These are phyloP conservation scores for Aspergillus uvarum DNA, from an alignment of 2,329 filamentous ascomycete species.

Conservation along the genomic window DNA sequence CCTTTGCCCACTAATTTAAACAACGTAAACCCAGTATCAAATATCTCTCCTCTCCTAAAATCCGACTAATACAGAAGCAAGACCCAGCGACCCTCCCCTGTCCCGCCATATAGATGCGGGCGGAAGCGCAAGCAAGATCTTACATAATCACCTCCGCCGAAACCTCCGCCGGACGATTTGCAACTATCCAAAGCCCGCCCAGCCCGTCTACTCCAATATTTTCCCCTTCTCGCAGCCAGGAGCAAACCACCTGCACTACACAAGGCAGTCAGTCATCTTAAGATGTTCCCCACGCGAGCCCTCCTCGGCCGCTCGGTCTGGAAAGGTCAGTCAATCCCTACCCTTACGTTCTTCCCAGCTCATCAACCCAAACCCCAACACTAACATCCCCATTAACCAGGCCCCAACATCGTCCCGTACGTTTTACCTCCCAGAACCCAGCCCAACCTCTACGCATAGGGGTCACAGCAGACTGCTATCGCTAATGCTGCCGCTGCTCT, in stretches of 20 bases:
- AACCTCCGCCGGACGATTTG: neutral
- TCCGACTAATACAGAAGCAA: too few relatives aligned
- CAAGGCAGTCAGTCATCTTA: constrained; percentile 14
- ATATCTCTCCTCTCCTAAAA: too few relatives aligned
- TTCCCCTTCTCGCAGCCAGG: constrained; percentile 9
- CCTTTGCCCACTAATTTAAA: too few relatives aligned
- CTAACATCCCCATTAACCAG: constrained; percentile 38
- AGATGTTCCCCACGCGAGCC: constrained; percentile 68
- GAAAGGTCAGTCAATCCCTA: constrained; percentile 66
- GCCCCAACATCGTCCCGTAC: constrained; percentile 70
- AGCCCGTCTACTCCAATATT: too few relatives aligned
- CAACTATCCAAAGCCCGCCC: constrained; percentile 10
- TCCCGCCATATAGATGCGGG: too few relatives aligned
- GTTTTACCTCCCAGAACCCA: constrained; percentile 29
- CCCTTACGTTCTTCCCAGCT: neutral
- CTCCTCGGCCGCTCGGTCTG: constrained; percentile 77
- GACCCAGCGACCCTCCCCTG: too few relatives aligned
- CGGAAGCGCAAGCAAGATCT: neutral
- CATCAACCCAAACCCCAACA: too few relatives aligned
- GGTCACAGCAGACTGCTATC: too few relatives aligned
- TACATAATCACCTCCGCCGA: constrained; percentile 11
- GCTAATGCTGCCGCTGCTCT: too few relatives aligned
- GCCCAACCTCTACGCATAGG: too few relatives aligned
- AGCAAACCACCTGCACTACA: constrained; percentile 20
- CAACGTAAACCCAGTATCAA: too few relatives aligned